phyloP scores from a whole-genome alignment of 1,284 basidiomycete genomes.

The Abortiporus biennis region DNA sequence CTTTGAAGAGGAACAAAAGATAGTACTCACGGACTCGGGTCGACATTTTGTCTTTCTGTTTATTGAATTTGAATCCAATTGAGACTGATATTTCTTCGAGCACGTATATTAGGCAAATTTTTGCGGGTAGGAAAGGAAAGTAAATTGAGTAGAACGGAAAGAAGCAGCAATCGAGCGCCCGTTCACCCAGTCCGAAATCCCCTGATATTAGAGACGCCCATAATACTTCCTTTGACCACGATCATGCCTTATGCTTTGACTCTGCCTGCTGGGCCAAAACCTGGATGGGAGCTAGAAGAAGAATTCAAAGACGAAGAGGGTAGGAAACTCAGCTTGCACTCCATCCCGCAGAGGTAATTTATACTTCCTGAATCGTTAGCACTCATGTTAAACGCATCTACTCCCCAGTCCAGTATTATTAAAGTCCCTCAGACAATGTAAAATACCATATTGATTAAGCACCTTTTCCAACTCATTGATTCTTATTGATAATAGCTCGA shows the following conservation, averaged over 20 bases:
- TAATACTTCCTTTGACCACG: too few species aligned
- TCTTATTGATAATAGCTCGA: conserved; percentile 40
- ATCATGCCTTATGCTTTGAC: conserved; percentile 27
- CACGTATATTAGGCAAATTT: too few species aligned
- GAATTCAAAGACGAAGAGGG: conserved; percentile 8
- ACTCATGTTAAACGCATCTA: not conserved
- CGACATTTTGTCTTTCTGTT: too few species aligned
- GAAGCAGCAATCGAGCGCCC: too few species aligned
- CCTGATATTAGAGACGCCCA: too few species aligned
- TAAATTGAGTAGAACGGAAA: too few species aligned
- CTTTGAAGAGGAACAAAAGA: conserved; percentile 3
- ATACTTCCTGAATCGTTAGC: not conserved
- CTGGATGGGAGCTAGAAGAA: conserved; percentile 51
- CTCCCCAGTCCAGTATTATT: conserved; percentile 34
- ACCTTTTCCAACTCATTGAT: not conserved
- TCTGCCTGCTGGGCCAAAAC: conserved; percentile 46
- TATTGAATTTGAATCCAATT: not conserved
- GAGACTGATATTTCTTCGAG: not conserved
- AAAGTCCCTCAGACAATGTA: conserved; percentile 67
- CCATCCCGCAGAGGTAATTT: conserved; percentile 48
- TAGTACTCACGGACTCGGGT: conserved; percentile 67
- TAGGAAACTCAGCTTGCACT: conserved; percentile 26
- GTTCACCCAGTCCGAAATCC: too few species aligned
- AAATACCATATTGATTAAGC: conserved; percentile 15
- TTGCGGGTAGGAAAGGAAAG: too few species aligned